Conservation (phyloP, 179 eudicot genomes). For the Spergularia azorica region DNA sequence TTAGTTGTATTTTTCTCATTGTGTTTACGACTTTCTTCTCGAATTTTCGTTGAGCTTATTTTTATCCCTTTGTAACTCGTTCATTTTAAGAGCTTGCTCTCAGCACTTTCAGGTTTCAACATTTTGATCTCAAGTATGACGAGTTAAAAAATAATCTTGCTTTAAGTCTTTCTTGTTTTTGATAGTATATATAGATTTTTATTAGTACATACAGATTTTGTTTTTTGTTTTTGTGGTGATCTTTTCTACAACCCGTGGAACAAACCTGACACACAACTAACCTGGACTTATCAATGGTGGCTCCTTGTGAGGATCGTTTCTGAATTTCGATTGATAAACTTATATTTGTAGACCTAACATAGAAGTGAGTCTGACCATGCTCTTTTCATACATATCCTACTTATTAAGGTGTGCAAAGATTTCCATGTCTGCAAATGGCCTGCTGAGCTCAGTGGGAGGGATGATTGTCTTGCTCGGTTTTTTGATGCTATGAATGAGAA, state of each 20-base stretch:
- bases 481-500: slow-evolving; percentile 65
- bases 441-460: slow-evolving; percentile 41
- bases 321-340: neutral
- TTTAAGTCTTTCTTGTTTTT: no score
- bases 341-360: neutral
- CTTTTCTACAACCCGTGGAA: neutral
- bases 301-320: neutral
- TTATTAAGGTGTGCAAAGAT: slow-evolving; percentile 61
- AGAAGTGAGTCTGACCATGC: slow-evolving; percentile 16
- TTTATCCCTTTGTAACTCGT: no score
- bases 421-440: slow-evolving; percentile 78
- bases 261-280: neutral
- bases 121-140: no score
- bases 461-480: slow-evolving; percentile 53
- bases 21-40: no score
- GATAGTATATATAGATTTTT: no score
- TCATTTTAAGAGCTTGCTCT: no score
- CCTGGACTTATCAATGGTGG: neutral
- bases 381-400: neutral
- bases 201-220: no score
- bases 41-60: no score
- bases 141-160: no score
- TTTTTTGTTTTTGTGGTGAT: neutral
- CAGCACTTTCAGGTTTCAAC: no score
- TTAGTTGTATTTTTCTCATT: no score